These are phyloP conservation scores for Aspergillus versicolor DNA, from an alignment of 2,329 filamentous ascomycete species.

Conservation along the genomic window DNA sequence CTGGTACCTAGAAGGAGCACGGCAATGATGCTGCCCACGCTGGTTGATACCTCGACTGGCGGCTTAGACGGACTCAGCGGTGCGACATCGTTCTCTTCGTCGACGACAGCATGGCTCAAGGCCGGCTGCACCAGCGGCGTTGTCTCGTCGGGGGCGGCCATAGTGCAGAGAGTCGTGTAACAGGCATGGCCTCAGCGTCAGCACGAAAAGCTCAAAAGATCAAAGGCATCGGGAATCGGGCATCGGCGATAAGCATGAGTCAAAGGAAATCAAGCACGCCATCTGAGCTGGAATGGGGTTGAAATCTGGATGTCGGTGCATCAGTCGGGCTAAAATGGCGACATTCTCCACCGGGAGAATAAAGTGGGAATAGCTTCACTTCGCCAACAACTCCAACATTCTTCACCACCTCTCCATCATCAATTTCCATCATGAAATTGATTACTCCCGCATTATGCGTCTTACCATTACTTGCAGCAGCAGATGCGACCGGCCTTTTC, in stretches of 20 bases:
- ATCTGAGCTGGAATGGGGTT: neutral
- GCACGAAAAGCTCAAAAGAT: neutral
- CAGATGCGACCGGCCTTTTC: neutral
- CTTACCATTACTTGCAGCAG: neutral
- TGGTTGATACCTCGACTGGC: neutral
- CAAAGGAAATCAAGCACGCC: neutral
- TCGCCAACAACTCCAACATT: too few species aligned
- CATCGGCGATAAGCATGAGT: neutral
- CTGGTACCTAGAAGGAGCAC: slow-evolving; percentile 8
- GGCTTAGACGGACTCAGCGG: neutral
- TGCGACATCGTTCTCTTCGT: neutral
- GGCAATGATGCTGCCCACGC: slow-evolving; percentile 9
- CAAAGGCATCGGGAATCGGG: neutral
- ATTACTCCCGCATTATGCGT: neutral
- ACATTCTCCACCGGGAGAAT: neutral
- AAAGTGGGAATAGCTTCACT: too few species aligned
- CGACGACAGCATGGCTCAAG: neutral
- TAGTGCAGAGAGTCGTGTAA: neutral
- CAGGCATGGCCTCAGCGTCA: neutral
- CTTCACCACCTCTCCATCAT: neutral
- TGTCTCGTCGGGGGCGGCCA: slow-evolving; percentile 6
- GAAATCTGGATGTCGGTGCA: too few species aligned
- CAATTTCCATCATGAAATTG: neutral
- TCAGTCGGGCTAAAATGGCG: slow-evolving; percentile 11
- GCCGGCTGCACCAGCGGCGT: slow-evolving; percentile 1